A percentile compares a stretch with the other conserved stretches of the same genome.
Evolutionary conservation across 441 rosid genomes (phyloP).

Genomic region (Bocquillonia castaneifolia): DNA sequence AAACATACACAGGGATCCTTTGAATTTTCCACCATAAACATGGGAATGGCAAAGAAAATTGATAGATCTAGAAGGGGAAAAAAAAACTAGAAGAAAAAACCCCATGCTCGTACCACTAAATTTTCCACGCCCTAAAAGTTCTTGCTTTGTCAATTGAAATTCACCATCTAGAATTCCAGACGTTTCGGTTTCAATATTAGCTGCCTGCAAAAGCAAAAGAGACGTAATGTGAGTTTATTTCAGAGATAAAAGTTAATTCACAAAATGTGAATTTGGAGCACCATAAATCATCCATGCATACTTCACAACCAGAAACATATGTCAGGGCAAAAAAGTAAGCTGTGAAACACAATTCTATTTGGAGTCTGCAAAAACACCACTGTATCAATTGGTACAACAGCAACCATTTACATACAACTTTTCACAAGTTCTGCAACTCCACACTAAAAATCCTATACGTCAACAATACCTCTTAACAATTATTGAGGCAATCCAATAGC

Average conservation of each 20-base stretch:
- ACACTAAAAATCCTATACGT: neutral
- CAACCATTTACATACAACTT: neutral
- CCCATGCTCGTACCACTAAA: slow-evolving; percentile 53
- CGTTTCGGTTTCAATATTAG: slow-evolving; percentile 71
- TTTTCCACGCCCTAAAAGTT: slow-evolving; percentile 59
- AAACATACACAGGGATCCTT: neutral
- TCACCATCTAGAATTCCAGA: slow-evolving; percentile 60
- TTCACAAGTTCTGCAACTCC: neutral
- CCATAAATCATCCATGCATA: neutral
- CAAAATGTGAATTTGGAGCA: neutral
- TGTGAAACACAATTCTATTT: neutral
- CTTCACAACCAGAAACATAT: neutral
- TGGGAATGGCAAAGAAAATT: neutral
- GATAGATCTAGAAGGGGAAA: neutral
- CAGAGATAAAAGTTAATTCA: neutral
- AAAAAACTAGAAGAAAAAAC: neutral
- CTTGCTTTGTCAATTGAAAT: slow-evolving; percentile 58
- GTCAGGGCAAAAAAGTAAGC: neutral
- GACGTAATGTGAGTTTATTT: slow-evolving; percentile 3
- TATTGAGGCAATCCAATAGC: neutral
- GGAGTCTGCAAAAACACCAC: neutral
- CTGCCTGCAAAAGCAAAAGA: slow-evolving; percentile 49
- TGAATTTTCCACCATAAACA: neutral
- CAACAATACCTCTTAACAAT: neutral
- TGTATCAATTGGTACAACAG: neutral